phyloP scores from a whole-genome alignment of 192 early-diverging fungal species.

The Backusella liffmaniae region DNA sequence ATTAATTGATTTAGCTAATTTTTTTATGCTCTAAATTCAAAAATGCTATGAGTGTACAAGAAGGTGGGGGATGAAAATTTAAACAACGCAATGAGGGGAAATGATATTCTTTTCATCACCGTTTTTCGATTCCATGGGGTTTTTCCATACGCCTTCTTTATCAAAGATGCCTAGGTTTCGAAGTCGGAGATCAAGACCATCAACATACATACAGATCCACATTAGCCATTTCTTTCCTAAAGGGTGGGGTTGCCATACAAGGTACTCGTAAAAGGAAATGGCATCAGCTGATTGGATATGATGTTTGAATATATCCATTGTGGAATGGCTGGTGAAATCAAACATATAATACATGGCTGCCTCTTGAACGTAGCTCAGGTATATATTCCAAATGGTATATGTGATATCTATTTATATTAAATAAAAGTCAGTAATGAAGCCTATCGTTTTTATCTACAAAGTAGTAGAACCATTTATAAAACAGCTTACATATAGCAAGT shows the following conservation, averaged over 20 bases:
- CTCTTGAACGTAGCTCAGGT: slow-evolving; percentile 24
- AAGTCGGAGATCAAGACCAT: slow-evolving; percentile 27
- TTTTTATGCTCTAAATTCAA: not conserved
- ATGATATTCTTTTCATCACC: not conserved
- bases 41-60: not conserved
- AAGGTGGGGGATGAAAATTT: not conserved
- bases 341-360: slow-evolving; percentile 25
- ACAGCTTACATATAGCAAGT: slow-evolving; percentile 39
- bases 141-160: slow-evolving; percentile 20
- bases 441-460: not conserved
- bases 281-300: slow-evolving; percentile 4
- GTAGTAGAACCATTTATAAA: not conserved
- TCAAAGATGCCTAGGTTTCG: slow-evolving; percentile 19
- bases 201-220: slow-evolving; percentile 28
- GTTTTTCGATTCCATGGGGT: not conserved
- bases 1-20: not conserved
- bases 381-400: slow-evolving; percentile 24
- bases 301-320: slow-evolving; percentile 21
- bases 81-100: not conserved
- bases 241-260: slow-evolving; percentile 25
- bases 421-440: not conserved
- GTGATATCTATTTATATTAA: slow-evolving; percentile 17
- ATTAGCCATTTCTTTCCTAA: slow-evolving; percentile 22
- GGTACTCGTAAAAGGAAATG: slow-evolving; percentile 13
- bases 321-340: slow-evolving; percentile 14